Evolutionary conservation across 306 rosid genomes (phyloP).

Genomic region (Calophaca sinica): DNA sequence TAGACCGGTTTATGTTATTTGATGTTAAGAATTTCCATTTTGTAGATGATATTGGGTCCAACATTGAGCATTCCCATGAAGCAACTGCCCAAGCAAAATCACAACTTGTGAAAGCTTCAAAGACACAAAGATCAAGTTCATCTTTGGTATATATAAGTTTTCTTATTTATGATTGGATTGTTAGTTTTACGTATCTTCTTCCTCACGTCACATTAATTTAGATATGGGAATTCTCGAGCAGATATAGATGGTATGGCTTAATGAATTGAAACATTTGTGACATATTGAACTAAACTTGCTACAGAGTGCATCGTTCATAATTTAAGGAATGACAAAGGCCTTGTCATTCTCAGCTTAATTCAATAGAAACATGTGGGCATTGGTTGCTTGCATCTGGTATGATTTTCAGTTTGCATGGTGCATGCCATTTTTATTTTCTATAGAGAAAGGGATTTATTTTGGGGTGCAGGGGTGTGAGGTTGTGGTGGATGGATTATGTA

Average conservation of each 20-base stretch:
- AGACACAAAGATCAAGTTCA: slow-evolving; percentile 88
- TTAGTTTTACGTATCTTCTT: background rate
- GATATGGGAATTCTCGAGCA: slow-evolving; percentile 11
- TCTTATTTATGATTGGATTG: background rate
- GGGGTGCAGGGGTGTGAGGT: background rate
- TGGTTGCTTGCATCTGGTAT: background rate
- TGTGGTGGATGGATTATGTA: slow-evolving; percentile 12
- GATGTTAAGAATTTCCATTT: slow-evolving; percentile 37
- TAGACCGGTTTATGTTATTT: slow-evolving; percentile 45
- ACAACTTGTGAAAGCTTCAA: slow-evolving; percentile 84
- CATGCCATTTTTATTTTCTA: slow-evolving; percentile 1
- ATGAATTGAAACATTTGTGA: slow-evolving; percentile 2
- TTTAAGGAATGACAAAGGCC: background rate
- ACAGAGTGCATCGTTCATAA: slow-evolving; percentile 11
- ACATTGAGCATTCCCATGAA: slow-evolving; percentile 78
- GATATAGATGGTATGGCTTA: slow-evolving; percentile 18
- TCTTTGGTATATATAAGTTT: slow-evolving; percentile 70
- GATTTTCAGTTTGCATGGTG: slow-evolving; percentile 23
- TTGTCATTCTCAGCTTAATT: background rate
- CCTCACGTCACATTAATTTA: slow-evolving; percentile 5
- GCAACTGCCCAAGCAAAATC: slow-evolving; percentile 80
- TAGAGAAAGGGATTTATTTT: background rate
- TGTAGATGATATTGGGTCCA: slow-evolving; percentile 87
- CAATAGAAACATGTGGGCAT: background rate
- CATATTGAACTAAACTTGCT: slow-evolving; percentile 27